Conservation (phyloP, 495 filamentous ascomycete genomes). For the Penicillium psychrofluorescens region DNA sequence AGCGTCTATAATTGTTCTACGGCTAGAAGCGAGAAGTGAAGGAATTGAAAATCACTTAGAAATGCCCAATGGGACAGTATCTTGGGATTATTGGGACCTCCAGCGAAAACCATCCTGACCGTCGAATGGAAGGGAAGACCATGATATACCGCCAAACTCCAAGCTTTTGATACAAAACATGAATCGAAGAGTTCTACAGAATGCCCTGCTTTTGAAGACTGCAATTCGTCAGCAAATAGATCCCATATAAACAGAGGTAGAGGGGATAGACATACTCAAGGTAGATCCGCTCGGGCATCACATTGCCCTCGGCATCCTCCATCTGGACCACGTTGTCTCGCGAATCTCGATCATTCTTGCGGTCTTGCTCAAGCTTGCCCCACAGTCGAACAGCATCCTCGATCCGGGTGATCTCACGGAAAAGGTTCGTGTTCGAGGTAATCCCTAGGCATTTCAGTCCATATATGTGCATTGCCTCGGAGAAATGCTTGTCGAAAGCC, state of each 20-base stretch:
- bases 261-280: constrained; percentile 51
- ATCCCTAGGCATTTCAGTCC: constrained; percentile 91
- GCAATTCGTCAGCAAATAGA: constrained; percentile 15
- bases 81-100: too few species aligned
- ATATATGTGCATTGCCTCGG: constrained; percentile 84
- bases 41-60: background rate
- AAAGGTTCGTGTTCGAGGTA: constrained; percentile 76
- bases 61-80: background rate
- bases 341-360: constrained; percentile 65
- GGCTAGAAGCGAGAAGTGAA: background rate
- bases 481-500: constrained; percentile 98
- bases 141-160: constrained; percentile 25
- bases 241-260: background rate
- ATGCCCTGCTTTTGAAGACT: constrained; percentile 53
- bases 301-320: constrained; percentile 96
- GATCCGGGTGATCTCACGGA: constrained; percentile 89
- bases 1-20: constrained; percentile 2
- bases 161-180: constrained; percentile 15
- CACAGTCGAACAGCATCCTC: constrained; percentile 80
- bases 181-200: constrained; percentile 18
- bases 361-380: constrained; percentile 87
- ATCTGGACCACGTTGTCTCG: constrained; percentile 88
- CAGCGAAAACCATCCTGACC: too few species aligned
- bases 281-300: constrained; percentile 98
- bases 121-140: background rate